Conservation (phyloP, 768 basidiomycete species). For the Filobasidium wieringae region DNA sequence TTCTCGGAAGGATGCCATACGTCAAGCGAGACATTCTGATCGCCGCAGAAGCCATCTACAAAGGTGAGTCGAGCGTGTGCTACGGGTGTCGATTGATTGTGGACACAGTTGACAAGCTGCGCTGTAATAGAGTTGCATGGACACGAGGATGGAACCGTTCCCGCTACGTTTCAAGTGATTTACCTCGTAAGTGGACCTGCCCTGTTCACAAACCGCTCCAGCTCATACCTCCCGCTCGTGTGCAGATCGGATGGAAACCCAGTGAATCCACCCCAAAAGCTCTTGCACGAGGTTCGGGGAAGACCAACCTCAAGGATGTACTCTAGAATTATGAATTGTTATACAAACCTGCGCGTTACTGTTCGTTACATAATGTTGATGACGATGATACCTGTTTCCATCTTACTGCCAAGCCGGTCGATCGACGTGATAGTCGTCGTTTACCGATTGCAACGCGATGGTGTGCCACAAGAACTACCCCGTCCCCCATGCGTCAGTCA, state of each 20-base stretch:
- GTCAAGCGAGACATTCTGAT: constrained; percentile 74
- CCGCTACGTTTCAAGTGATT: constrained; percentile 92
- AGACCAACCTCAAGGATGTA: constrained; percentile 54
- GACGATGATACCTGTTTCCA: no score
- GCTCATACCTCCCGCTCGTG: neutral
- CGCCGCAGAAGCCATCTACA: constrained; percentile 86
- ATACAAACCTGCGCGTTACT: no score
- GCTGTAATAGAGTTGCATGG: constrained; percentile 61
- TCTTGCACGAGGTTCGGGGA: constrained; percentile 52
- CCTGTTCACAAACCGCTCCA: neutral
- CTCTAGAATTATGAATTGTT: no score
- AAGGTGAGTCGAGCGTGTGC: constrained; percentile 52
- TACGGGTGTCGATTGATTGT: neutral
- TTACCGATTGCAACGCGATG: neutral
- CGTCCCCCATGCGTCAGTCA: no score
- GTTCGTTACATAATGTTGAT: no score
- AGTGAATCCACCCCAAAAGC: constrained; percentile 55
- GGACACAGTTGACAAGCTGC: neutral
- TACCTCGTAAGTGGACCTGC: constrained; percentile 58
- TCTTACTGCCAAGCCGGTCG: no score
- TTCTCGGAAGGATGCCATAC: constrained; percentile 63
- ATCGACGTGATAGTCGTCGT: constrained; percentile 2
- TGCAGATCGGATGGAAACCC: constrained; percentile 75
- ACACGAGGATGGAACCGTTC: constrained; percentile 65
- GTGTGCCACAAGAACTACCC: constrained; percentile 9